These are phyloP conservation scores for Vitis labrusca DNA, from an alignment of 164 flowering plant species.

Conservation along the genomic window DNA sequence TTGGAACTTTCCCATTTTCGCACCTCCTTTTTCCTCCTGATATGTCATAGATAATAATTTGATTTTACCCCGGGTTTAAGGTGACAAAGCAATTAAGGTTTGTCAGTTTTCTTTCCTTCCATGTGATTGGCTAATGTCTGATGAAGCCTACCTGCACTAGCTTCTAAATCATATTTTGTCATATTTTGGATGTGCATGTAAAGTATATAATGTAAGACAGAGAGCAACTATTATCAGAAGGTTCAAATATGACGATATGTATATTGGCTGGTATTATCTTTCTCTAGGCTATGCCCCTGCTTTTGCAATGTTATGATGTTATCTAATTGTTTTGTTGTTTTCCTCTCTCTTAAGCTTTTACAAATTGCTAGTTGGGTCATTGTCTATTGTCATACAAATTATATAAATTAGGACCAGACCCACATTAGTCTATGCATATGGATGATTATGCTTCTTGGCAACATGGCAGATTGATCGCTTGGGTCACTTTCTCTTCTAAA, in stretches of 20 bases:
- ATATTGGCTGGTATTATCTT: not conserved
- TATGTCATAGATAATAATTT: conserved; percentile 17
- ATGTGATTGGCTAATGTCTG: conserved; percentile 6
- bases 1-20: conserved; percentile 5
- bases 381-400: no score
- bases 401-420: no score
- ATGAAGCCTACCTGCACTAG: conserved; percentile 1
- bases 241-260: conserved; percentile 12
- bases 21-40: conserved; percentile 2
- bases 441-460: no score
- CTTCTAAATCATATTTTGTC: not conserved
- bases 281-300: no score
- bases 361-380: no score
- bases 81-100: conserved; percentile 13
- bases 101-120: conserved; percentile 16
- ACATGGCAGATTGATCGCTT: no score
- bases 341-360: no score
- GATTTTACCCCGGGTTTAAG: conserved; percentile 6
- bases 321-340: no score
- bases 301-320: no score
- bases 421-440: no score
- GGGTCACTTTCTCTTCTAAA: no score
- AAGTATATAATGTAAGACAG: not conserved
- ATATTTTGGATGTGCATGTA: conserved; percentile 10
- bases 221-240: conserved; percentile 12